Evolutionary conservation across 169 alveolate genomes (phyloP), one percentile per base, ranked within the genome.

Genomic region (Haemoproteus tartakovskyi): DNA sequence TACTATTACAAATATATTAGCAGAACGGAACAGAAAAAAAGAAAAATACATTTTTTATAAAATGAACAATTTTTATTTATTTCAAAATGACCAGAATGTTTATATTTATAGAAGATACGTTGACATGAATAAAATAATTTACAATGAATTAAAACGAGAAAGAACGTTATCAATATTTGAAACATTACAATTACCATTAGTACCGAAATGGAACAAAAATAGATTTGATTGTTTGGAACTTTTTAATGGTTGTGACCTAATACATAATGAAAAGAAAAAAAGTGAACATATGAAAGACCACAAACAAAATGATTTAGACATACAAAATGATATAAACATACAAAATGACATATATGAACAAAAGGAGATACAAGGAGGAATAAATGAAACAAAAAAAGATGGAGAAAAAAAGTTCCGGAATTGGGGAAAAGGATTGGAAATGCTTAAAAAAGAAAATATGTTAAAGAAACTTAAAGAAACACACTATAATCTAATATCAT

Each of bases 41-140:
- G n/a, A n/a, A n/a, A n/a, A n/a, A n/a, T n/a, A n/a, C n/a, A n/a
- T n/a, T 52, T 62, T 62, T 6, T 1, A 5, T 24, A 64, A 38
- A 51, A 29, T 64, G 1, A 50, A 40, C 9, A 64, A 52, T 30
- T 48, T 51, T 64, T 64, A 64, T 26, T 30, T 50, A 11, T 64
- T 38, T 26, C 50, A 18, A 27, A 37, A 51, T 38, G 56, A 21
- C n/a, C 1, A 64, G 18, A 1, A 0, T 1, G 33, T 48, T 1
- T 64, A 43, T 21, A 45, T 64, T 14, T 64, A 64, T 64, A 64
- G 81, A 12, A 52, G 19, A 37, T 46, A 9, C 16, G 22, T 38
- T 8, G 64, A 64, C 40, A 45, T 12, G 2, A 27, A 43, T 18
- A 27, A 43, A 38, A 56, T 64, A n/a, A n/a, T 51, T 24, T 46